Conservation (phyloP, 2,329 filamentous ascomycete species). For the Neopestalotiopsis clavispora region DNA sequence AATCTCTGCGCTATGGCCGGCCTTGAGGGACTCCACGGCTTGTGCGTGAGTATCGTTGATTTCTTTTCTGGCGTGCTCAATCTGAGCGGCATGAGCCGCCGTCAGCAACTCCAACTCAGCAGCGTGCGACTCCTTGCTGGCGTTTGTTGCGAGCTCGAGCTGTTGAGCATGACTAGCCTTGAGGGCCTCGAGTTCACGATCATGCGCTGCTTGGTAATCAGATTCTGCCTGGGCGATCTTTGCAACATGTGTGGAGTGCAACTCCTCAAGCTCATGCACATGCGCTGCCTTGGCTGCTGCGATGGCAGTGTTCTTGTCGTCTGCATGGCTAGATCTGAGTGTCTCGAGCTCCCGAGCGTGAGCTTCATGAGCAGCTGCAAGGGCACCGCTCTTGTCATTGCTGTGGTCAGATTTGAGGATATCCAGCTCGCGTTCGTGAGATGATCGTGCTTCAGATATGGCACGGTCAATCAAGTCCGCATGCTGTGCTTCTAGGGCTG, state of each 20-base stretch:
- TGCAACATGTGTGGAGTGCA: slow-evolving; percentile 26
- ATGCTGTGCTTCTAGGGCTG: slow-evolving; percentile 17
- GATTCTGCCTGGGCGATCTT: slow-evolving; percentile 21
- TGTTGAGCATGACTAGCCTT: slow-evolving; percentile 30
- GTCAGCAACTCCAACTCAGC: slow-evolving; percentile 32
- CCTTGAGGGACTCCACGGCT: slow-evolving; percentile 21
- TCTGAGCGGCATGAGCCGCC: slow-evolving; percentile 21
- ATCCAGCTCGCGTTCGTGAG: slow-evolving; percentile 18
- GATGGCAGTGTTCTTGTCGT: slow-evolving; percentile 25
- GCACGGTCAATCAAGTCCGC: slow-evolving; percentile 7
- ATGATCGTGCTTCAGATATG: slow-evolving; percentile 1
- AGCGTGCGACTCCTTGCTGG: slow-evolving; percentile 28
- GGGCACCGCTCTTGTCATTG: slow-evolving; percentile 19
- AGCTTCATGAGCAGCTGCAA: slow-evolving; percentile 22
- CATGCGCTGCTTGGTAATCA: slow-evolving; percentile 20
- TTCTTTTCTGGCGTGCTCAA: slow-evolving; percentile 20
- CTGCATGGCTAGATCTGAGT: slow-evolving; percentile 29
- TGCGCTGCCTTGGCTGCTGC: slow-evolving; percentile 27
- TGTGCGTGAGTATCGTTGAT: slow-evolving; percentile 19
- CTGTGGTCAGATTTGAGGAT: slow-evolving; percentile 25
- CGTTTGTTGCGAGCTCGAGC: slow-evolving; percentile 26
- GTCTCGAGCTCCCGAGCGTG: slow-evolving; percentile 28
- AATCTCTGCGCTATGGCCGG: slow-evolving; percentile 17
- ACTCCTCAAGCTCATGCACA: slow-evolving; percentile 26
- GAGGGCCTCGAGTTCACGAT: slow-evolving; percentile 25